Percentiles rank a stretch among this genome's conserved stretches.
Conservation (phyloP, 2,329 filamentous ascomycete species). For the Ascomycota sp. region DNA sequence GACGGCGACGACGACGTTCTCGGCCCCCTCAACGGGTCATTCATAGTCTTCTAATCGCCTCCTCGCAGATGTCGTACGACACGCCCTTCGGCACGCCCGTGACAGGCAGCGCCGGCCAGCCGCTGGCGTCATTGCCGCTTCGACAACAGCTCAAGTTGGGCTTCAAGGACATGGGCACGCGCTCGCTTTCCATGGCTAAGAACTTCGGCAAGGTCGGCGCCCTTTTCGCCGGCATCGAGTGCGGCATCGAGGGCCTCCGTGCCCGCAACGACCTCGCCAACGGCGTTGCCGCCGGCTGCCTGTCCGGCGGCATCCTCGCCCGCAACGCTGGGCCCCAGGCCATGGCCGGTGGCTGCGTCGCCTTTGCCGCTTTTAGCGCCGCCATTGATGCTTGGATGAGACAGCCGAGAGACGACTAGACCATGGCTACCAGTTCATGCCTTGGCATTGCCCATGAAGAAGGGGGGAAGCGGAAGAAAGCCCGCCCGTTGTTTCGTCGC, state of each 20-base stretch:
- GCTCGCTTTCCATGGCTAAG: constrained; percentile 67
- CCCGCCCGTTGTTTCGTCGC: no score
- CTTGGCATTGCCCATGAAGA: no score
- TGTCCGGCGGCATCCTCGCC: constrained; percentile 78
- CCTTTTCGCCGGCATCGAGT: constrained; percentile 83
- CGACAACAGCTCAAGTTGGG: constrained; percentile 67
- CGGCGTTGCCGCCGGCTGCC: constrained; percentile 68
- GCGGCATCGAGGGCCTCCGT: constrained; percentile 77
- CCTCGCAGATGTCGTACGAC: constrained; percentile 81
- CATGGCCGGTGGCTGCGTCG: constrained; percentile 67
- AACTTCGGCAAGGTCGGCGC: constrained; percentile 91
- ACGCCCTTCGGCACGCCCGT: constrained; percentile 49
- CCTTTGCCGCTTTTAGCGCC: constrained; percentile 81
- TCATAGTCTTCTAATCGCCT: not conserved
- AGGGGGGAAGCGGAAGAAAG: no score
- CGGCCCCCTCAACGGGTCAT: no score
- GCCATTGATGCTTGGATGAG: constrained; percentile 88
- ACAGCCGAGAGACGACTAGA: constrained; percentile 47
- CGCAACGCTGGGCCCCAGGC: constrained; percentile 79
- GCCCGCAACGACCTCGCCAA: constrained; percentile 90
- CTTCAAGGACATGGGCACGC: constrained; percentile 84
- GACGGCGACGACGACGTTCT: no score
- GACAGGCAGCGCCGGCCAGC: constrained; percentile 15
- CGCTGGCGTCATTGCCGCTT: constrained; percentile 47
- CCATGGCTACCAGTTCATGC: no score